A percentile compares a stretch with the other conserved stretches of the same genome.
phyloP scores from a whole-genome alignment of 352 stramenopile species.

The Phytophthora foliorum region DNA sequence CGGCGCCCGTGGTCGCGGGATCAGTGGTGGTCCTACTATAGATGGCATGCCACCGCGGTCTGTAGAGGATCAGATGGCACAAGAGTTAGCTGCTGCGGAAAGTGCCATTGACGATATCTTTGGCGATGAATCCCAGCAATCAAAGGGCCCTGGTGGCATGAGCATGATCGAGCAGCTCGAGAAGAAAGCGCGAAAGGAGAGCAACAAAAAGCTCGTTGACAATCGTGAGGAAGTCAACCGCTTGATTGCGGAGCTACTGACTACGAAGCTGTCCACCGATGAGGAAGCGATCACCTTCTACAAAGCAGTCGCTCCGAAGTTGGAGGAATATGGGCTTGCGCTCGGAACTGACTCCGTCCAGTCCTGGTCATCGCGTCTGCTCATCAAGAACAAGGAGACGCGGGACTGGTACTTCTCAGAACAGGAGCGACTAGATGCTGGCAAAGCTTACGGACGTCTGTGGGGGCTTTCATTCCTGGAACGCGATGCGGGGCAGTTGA shows the following conservation, averaged over 20 bases:
- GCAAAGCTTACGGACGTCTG: conserved; percentile 77
- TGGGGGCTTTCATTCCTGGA: conserved; percentile 88
- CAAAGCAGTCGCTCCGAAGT: conserved; percentile 57
- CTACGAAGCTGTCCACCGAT: conserved; percentile 58
- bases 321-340: conserved; percentile 73
- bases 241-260: conserved; percentile 63
- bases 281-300: conserved; percentile 82
- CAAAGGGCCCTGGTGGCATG: conserved; percentile 77
- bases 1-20: conserved; percentile 32
- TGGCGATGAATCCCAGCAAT: conserved; percentile 76
- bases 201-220: conserved; percentile 90
- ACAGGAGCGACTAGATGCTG: conserved; percentile 80
- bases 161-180: conserved; percentile 91
- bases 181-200: conserved; percentile 86
- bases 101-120: conserved; percentile 89
- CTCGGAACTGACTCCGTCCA: conserved; percentile 77
- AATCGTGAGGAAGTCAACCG: conserved; percentile 71
- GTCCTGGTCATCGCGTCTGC: conserved; percentile 84
- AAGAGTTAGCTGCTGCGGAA: conserved; percentile 80
- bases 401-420: conserved; percentile 89
- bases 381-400: conserved; percentile 92
- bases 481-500: conserved; percentile 76
- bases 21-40: conserved; percentile 17
- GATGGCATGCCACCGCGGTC: conserved; percentile 41
- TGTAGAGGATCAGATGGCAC: conserved; percentile 88